Conservation (phyloP, 192 early-diverging fungal species). For the Coemansia sp. region DNA sequence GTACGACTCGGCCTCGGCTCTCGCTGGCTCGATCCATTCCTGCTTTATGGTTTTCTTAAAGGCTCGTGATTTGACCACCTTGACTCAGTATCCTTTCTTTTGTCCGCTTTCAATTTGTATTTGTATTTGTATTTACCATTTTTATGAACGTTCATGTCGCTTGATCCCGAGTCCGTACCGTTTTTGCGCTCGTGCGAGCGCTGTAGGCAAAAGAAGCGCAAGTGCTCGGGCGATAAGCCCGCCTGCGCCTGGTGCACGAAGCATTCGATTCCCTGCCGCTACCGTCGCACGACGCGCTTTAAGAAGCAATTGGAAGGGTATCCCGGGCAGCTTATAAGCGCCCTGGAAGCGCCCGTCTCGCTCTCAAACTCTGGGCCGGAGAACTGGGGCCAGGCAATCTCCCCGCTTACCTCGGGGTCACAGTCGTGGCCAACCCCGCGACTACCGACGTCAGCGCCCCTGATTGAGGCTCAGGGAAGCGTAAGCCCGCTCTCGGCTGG, state of each 20-base stretch:
- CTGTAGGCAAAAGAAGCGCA: slow-evolving; percentile 52
- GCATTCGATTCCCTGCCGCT: slow-evolving; percentile 43
- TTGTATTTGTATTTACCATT: slow-evolving; percentile 2
- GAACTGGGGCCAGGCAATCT: background rate
- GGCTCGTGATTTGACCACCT: background rate
- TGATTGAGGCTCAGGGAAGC: background rate
- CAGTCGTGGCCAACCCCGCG: background rate
- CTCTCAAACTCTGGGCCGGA: slow-evolving; percentile 1
- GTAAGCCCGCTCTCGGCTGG: slow-evolving; percentile 24
- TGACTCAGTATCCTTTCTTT: background rate
- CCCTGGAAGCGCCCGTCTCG: slow-evolving; percentile 16
- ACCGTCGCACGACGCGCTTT: slow-evolving; percentile 50
- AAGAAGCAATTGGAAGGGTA: slow-evolving; percentile 40
- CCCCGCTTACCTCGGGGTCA: background rate
- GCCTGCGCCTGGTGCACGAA: slow-evolving; percentile 47
- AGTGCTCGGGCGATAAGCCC: slow-evolving; percentile 48
- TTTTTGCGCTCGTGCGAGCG: slow-evolving; percentile 54
- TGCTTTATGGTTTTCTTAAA: background rate
- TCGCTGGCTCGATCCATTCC: background rate
- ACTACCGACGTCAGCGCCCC: background rate
- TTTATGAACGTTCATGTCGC: slow-evolving; percentile 19
- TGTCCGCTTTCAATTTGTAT: background rate
- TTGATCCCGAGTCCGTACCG: slow-evolving; percentile 45
- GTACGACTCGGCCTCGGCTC: background rate
- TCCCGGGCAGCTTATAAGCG: slow-evolving; percentile 22